These are phyloP conservation scores for Alternaria ventricosa DNA, from an alignment of 2,329 filamentous ascomycete species.

Conservation along the genomic window DNA sequence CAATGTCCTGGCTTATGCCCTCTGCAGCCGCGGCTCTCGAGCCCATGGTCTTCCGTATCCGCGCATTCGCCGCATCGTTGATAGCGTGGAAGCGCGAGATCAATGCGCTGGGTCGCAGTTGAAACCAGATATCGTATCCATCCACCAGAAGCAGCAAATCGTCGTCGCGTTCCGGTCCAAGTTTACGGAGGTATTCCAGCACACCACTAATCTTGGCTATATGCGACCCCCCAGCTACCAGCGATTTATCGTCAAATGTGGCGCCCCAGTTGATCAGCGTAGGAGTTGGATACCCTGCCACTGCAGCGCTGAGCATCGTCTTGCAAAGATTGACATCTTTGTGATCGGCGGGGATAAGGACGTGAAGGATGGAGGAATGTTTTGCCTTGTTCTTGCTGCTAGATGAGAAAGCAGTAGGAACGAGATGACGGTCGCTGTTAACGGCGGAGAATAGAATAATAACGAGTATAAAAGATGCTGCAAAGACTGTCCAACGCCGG, in stretches of 20 bases:
- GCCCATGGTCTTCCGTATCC: neutral
- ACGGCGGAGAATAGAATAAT: too few species aligned
- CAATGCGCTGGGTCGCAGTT: neutral
- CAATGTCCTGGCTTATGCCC: neutral
- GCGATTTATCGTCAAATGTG: neutral
- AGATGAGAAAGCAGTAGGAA: neutral
- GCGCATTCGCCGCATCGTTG: neutral
- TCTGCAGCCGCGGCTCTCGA: neutral
- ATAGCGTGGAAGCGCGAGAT: slow-evolving; percentile 1
- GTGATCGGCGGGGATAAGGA: neutral
- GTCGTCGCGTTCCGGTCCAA: neutral
- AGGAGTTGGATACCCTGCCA: neutral
- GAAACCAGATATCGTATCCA: slow-evolving; percentile 5
- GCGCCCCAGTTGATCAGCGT: slow-evolving; percentile 4
- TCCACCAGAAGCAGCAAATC: neutral
- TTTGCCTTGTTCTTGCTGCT: neutral
- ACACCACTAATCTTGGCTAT: slow-evolving; percentile 2
- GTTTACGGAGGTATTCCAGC: neutral
- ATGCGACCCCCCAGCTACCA: slow-evolving; percentile 1
- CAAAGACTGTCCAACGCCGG: neutral
- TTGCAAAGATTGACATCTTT: slow-evolving; percentile 5
- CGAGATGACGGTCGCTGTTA: neutral
- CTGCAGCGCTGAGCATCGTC: neutral
- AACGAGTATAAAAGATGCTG: neutral
- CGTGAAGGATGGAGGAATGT: neutral